These are phyloP conservation scores for Fusarium globosum DNA, from an alignment of 2,329 filamentous ascomycete species.

Conservation along the genomic window DNA sequence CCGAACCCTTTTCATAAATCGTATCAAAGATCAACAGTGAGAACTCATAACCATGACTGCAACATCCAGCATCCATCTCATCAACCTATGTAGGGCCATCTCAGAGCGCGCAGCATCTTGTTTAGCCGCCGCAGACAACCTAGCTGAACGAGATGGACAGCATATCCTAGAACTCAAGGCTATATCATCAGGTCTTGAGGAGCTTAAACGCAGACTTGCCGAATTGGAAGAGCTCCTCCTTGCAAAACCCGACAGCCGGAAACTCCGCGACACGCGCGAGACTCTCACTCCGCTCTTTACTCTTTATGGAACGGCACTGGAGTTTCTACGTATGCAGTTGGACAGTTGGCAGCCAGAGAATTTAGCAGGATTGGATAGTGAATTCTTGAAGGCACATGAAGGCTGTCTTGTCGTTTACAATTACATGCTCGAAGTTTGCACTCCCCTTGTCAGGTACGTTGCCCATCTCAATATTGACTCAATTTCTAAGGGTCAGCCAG, in stretches of 20 bases:
- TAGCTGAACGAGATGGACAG: background rate
- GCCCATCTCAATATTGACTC: accelerated
- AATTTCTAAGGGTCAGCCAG: background rate
- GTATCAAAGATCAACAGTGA: background rate
- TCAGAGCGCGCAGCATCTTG: background rate
- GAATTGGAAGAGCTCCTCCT: background rate
- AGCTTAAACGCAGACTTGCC: background rate
- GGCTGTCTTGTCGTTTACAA: background rate
- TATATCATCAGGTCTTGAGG: background rate
- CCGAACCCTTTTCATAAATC: background rate
- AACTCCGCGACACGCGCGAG: background rate
- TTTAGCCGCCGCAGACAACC: accelerated
- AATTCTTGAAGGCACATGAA: background rate
- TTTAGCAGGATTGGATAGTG: background rate
- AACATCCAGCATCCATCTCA: background rate
- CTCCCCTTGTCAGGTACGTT: background rate
- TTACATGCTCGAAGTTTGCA: background rate
- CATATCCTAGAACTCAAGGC: background rate
- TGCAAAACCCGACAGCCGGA: background rate
- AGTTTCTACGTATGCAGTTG: background rate
- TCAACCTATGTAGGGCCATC: background rate
- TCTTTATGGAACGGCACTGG: background rate
- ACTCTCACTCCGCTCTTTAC: background rate
- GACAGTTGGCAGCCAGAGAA: background rate
- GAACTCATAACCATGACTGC: background rate